phyloP scores from a whole-genome alignment of 176 grass and related monocot species.

The Triticum dicoccoides region DNA sequence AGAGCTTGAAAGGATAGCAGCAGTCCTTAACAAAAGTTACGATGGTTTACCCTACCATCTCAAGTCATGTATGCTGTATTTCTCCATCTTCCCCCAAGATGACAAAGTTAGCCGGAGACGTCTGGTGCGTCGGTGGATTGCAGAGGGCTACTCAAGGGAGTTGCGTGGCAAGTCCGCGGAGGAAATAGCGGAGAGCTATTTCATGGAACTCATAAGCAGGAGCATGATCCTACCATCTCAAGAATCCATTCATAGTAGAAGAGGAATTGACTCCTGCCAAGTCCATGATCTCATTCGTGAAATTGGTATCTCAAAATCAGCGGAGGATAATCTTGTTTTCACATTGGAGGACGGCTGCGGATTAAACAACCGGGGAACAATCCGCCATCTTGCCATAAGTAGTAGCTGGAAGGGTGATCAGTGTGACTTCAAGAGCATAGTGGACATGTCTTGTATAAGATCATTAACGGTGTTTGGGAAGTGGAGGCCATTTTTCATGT shows the following conservation, averaged over 20 bases:
- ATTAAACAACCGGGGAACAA: background rate
- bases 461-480: conserved; percentile 19
- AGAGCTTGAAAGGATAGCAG: conserved; percentile 9
- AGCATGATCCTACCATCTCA: conserved; percentile 15
- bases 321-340: conserved; percentile 11
- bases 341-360: conserved; percentile 8
- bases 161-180: background rate
- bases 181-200: conserved; percentile 20
- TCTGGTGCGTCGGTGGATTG: background rate
- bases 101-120: background rate
- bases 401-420: background rate
- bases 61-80: conserved; percentile 19
- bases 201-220: conserved; percentile 19
- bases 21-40: conserved; percentile 4
- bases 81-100: conserved; percentile 9
- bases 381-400: conserved; percentile 13
- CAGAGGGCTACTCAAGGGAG: conserved; percentile 16
- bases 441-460: conserved; percentile 1
- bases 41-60: conserved; percentile 11
- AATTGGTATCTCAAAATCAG: conserved; percentile 12
- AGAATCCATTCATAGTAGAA: conserved; percentile 10
- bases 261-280: conserved; percentile 1
- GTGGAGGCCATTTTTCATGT: conserved; percentile 12
- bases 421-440: background rate
- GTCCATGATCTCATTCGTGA: conserved; percentile 3